phyloP scores from a whole-genome alignment of 1,139 yeast species.

The Pichia sp. region DNA sequence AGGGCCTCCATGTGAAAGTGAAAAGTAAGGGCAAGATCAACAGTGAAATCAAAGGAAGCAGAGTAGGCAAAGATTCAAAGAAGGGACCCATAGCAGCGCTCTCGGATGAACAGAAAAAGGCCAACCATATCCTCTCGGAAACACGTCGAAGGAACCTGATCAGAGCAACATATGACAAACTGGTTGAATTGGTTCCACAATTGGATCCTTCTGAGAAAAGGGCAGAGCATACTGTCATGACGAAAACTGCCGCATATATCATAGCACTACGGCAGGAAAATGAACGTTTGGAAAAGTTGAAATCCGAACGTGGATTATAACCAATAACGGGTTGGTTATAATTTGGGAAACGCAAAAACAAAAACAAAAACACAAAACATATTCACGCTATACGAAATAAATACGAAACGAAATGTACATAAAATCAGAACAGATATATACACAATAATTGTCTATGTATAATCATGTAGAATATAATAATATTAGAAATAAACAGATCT shows the following conservation, averaged over 20 bases:
- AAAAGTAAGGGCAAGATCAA: not conserved
- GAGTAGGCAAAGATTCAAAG: not conserved
- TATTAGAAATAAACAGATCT: not conserved
- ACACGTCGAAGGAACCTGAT: conserved; percentile 40
- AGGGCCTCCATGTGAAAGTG: not conserved
- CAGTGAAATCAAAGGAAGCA: not conserved
- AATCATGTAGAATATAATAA: not conserved
- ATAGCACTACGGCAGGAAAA: conserved; percentile 23
- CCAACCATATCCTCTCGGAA: conserved; percentile 43
- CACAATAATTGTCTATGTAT: no score
- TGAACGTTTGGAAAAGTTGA: conserved; percentile 9
- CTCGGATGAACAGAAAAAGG: conserved; percentile 37
- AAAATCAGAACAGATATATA: no score
- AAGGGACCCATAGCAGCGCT: conserved; percentile 16
- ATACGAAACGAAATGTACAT: no score
- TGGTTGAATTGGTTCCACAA: conserved; percentile 40
- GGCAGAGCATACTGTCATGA: conserved; percentile 37
- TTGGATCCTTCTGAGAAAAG: conserved; percentile 35
- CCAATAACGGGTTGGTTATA: not conserved
- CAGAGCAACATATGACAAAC: conserved; percentile 38
- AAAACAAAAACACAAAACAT: not conserved
- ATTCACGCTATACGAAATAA: no score
- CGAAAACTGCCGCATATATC: conserved; percentile 31
- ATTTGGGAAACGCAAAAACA: not conserved
- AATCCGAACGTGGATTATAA: conserved; percentile 9